Evolutionary conservation across 2,329 filamentous ascomycete species (phyloP).

Genomic region (Tolypocladium ovalisporum): DNA sequence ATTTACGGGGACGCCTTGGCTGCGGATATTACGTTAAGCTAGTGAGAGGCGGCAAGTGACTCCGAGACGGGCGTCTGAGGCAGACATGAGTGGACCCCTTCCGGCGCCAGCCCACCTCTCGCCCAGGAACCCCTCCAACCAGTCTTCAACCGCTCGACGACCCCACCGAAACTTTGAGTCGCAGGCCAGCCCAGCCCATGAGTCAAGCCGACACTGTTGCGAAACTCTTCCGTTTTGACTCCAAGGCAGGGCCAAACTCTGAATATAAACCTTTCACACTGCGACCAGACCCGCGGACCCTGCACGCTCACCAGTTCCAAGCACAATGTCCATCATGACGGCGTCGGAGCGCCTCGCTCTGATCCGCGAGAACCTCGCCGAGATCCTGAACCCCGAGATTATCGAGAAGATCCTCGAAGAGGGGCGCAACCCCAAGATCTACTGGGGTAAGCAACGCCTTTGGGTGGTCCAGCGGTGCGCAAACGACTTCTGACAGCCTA

Average conservation of each 20-base stretch:
- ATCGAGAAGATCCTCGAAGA: constrained; percentile 63
- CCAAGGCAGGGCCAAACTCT: neutral
- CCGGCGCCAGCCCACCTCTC: neutral
- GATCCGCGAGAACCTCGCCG: constrained; percentile 71
- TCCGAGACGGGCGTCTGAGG: neutral
- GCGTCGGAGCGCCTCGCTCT: constrained; percentile 56
- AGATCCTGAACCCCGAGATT: constrained; percentile 76
- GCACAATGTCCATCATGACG: constrained; percentile 16
- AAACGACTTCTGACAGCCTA: neutral
- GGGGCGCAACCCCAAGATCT: constrained; percentile 64
- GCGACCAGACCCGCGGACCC: neutral
- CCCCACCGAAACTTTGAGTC: neutral
- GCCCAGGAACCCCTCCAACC: neutral
- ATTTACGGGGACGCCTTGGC: constrained; percentile 10
- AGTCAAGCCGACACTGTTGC: neutral
- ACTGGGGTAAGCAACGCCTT: constrained; percentile 53
- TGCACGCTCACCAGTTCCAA: neutral
- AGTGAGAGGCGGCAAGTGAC: constrained; percentile 5
- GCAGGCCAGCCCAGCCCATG: neutral
- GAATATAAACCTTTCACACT: neutral
- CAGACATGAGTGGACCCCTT: neutral
- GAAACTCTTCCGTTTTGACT: neutral
- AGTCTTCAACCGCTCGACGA: no score
- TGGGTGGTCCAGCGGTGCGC: neutral
- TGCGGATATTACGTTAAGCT: neutral